Conservation (phyloP, 352 stramenopile species). For the Globisporangium okanoganense region DNA sequence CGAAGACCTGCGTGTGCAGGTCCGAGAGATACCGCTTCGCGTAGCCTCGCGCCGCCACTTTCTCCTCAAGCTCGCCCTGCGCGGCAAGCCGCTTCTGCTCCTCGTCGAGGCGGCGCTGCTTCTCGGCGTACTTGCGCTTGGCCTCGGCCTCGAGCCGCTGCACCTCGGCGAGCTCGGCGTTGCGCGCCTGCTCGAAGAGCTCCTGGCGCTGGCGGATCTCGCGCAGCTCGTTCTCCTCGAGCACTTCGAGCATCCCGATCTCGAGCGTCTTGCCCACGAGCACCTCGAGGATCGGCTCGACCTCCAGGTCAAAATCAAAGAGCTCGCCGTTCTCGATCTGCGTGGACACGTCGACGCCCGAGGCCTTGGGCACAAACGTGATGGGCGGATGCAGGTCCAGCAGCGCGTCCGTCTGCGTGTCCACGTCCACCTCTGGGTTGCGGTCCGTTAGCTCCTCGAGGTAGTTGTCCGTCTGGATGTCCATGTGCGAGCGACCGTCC, state of each 20-base stretch:
- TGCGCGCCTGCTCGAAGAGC: slow-evolving; percentile 90
- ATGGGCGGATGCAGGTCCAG: slow-evolving; percentile 82
- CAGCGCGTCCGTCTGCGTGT: slow-evolving; percentile 91
- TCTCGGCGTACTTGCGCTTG: slow-evolving; percentile 90
- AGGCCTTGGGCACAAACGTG: slow-evolving; percentile 86
- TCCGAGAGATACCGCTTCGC: slow-evolving; percentile 86
- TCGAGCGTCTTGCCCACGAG: slow-evolving; percentile 94
- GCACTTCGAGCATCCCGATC: slow-evolving; percentile 92
- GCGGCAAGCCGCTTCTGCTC: slow-evolving; percentile 67
- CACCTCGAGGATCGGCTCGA: slow-evolving; percentile 93
- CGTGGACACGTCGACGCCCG: slow-evolving; percentile 83
- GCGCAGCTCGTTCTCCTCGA: slow-evolving; percentile 91
- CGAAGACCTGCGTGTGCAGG: slow-evolving; percentile 86
- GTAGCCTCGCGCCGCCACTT: slow-evolving; percentile 87
- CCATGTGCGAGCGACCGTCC: slow-evolving; percentile 86
- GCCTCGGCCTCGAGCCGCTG: slow-evolving; percentile 93
- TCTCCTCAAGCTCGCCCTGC: slow-evolving; percentile 88
- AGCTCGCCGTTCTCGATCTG: slow-evolving; percentile 93
- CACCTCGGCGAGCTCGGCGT: slow-evolving; percentile 92
- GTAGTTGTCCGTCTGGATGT: slow-evolving; percentile 94
- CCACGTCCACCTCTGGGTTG: slow-evolving; percentile 81
- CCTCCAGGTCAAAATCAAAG: slow-evolving; percentile 95
- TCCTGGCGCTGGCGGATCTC: slow-evolving; percentile 89
- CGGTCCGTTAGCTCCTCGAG: slow-evolving; percentile 92
- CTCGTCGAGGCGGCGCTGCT: slow-evolving; percentile 81